These are phyloP conservation scores for Cordyceps militaris DNA, from an alignment of 2,329 filamentous ascomycete genomes.

Conservation along the genomic window DNA sequence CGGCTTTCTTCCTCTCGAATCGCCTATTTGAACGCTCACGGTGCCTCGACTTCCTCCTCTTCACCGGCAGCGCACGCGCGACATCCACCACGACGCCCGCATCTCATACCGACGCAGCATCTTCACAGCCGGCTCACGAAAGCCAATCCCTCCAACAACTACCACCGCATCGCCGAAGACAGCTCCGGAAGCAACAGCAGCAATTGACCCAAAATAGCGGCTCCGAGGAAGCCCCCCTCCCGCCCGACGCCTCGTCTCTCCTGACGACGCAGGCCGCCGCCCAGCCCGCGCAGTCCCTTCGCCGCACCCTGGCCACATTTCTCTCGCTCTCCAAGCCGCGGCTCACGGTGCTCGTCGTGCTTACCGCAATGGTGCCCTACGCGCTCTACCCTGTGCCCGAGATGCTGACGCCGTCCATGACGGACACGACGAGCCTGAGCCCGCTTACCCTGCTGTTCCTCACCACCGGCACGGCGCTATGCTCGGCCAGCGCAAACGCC, in stretches of 20 bases:
- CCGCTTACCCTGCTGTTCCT: conserved; percentile 89
- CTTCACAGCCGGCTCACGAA: neutral
- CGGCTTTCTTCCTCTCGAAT: conserved; percentile 31
- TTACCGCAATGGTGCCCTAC: conserved; percentile 86
- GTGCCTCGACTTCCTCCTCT: conserved; percentile 29
- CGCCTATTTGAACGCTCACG: conserved; percentile 29
- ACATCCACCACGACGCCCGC: conserved; percentile 18
- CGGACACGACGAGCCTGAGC: conserved; percentile 71
- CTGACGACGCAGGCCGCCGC: conserved; percentile 46
- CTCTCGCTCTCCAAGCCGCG: conserved; percentile 94
- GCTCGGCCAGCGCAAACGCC: conserved; percentile 85
- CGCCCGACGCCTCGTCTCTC: conserved; percentile 47
- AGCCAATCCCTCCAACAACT: conserved; percentile 20
- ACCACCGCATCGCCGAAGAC: conserved; percentile 30
- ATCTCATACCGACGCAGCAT: neutral
- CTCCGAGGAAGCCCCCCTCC: conserved; percentile 29
- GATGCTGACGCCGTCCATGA: conserved; percentile 62
- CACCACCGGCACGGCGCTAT: conserved; percentile 80
- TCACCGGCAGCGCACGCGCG: conserved; percentile 21
- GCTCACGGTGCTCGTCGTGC: conserved; percentile 81
- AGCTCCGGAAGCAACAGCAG: conserved; percentile 23
- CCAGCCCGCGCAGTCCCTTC: conserved; percentile 44
- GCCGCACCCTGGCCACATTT: conserved; percentile 68
- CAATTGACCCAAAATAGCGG: conserved; percentile 3
- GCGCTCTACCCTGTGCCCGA: conserved; percentile 88